Evolutionary conservation across 768 basidiomycete species (phyloP), one percentile per base, ranked within the genome.

Genomic region (Amanita subjunquillea): DNA sequence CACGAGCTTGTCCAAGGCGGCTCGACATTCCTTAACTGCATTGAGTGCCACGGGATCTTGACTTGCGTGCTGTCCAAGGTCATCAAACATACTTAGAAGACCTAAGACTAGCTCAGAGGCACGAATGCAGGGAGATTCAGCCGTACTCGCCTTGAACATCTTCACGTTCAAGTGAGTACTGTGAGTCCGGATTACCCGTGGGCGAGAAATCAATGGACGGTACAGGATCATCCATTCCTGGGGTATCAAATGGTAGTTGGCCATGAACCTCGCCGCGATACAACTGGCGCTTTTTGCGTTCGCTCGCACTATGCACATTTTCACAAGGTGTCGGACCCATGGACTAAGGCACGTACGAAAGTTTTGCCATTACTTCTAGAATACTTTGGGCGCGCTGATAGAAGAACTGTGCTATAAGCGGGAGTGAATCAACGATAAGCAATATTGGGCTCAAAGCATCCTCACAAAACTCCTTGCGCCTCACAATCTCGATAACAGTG

Each of bases 391-490:
- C 85, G 46, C 91, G 76, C 57, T 85, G 83, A 54, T 83, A 80
- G 65, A 97, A 90, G 63, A 92, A 87, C 27, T 78, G 76, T 43
- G 80, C 89, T 91, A 45, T 39, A 43, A 39, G 34, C 42, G 25
- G 47, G 45, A n/a, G 15, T 43, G 40, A 48, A 22, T 39, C 44
- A 40, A 22, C 36, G 15, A 23, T 51, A 23, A 38, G 17, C 4
- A 12, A 40, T 20, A 30, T 29, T 22, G 12, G 12, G 13, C 4
- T 39, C 13, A 23, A 49, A 12, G 39, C 6, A 30, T 51, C 6
- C 83, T 65, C 55, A 86, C 91, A 75, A 65, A 95, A 96, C 63
- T 95, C 91, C 59, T 90, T 90, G 51, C 95, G 74, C 54, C 95
- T 75, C 2, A 94, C 88, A 29, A 97, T 82, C 67, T 98, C 95